phyloP scores from a whole-genome alignment of 352 stramenopile species.

The Phytopythium litorale region DNA sequence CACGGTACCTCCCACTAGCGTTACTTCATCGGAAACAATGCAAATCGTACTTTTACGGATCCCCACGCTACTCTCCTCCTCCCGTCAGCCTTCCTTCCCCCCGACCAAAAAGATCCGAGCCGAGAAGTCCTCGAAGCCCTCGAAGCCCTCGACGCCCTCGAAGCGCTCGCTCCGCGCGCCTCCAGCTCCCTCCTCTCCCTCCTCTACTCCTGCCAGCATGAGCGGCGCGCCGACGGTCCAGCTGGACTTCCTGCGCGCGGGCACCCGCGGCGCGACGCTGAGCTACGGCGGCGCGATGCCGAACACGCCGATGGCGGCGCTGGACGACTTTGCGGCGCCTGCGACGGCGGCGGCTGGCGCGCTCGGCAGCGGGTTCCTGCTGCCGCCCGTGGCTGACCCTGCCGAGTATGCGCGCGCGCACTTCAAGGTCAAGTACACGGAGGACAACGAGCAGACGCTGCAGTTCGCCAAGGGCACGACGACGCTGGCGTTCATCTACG shows the following conservation, averaged over 20 bases:
- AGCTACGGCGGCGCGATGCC: conserved; percentile 78
- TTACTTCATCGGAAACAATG: too few species aligned
- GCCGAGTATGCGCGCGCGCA: conserved; percentile 95
- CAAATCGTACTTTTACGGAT: neutral
- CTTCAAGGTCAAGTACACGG: conserved; percentile 96
- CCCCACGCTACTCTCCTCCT: neutral
- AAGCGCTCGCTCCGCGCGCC: neutral
- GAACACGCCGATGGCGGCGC: conserved; percentile 48
- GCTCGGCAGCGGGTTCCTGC: conserved; percentile 57
- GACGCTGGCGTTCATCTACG: conserved; percentile 99
- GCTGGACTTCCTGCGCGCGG: conserved; percentile 70
- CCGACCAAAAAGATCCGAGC: neutral
- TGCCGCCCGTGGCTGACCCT: conserved; percentile 83
- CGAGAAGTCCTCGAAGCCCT: neutral
- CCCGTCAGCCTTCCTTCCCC: neutral
- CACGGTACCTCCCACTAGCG: neutral
- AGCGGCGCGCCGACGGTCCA: conserved; percentile 41
- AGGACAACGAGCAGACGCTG: conserved; percentile 94
- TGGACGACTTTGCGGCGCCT: conserved; percentile 27
- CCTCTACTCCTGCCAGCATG: conserved; percentile 10
- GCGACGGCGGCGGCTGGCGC: conserved; percentile 20
- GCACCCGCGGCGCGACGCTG: conserved; percentile 51
- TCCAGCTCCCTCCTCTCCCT: neutral
- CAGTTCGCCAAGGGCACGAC: conserved; percentile 99
- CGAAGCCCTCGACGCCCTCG: neutral